Evolutionary conservation across 2,329 filamentous ascomycete genomes (phyloP), one percentile per base, ranked within the genome.

Genomic region (Ophiostoma tasmaniense): DNA sequence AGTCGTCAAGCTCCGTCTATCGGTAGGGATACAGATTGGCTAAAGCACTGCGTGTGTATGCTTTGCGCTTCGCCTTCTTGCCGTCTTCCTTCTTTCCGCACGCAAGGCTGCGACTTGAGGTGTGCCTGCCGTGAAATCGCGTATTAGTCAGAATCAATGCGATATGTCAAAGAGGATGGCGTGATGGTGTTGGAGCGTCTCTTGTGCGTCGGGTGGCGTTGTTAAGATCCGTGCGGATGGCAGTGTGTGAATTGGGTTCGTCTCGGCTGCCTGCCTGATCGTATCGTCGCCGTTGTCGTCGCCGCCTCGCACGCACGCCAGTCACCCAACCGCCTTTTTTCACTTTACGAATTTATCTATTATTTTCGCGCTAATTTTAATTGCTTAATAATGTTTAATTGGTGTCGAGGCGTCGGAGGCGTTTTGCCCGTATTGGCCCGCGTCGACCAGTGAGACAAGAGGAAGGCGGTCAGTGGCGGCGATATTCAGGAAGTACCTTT

Each of bases 381-480:
- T 6, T 66, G 64, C 8, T 22, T 39, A 64, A 35, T 35, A 39
- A 39, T 22, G 33, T 64, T 64, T 64, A 64, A 64, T 64, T 37
- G 55, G 55, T 61, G 17, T 61, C 25, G 25, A 61, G 50, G 50
- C 50, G 8, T 28, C 22, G 10, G 50, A 55, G 50, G 50, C 50
- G 50, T 55, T 55, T 55, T 55, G 50, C 50, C 50, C 50, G n/a
- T 55, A 55, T 14, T 22, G 50, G 50, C 7, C 50, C 50, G n/a
- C 22, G 25, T 61, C 25, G 11, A 17, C 7, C 14, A 45, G 42
- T 20, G 42, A n/a, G 22, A 13, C 50, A 55, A 55, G 25, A 1
- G 42, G 65, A 64, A 64, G 66, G 69, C 69, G 69, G 69, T 70
- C 50, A 64, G n/a, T 1, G 2, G 25, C 64, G 66, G 69, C 66